Evolutionary conservation across 345 rosid genomes (phyloP).

Genomic region (Gossypium ekmanianum): DNA sequence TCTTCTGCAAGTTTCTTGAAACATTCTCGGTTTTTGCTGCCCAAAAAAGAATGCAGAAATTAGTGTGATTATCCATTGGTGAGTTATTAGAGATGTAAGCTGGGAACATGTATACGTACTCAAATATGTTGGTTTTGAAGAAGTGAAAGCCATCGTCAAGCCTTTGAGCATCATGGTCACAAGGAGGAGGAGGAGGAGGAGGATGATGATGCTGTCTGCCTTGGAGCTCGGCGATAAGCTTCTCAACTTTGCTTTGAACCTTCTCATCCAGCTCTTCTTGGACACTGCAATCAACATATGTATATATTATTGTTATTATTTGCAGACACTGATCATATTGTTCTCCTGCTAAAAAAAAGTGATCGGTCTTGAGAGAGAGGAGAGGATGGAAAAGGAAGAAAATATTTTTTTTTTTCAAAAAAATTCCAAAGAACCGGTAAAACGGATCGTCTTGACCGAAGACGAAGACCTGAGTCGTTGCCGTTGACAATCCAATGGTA

Average conservation of each 20-base stretch:
- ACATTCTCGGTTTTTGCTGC: constrained; percentile 59
- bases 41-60: not conserved
- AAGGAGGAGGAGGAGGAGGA: not conserved
- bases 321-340: no score
- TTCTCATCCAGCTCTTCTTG: not conserved
- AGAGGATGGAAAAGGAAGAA: not conserved
- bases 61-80: not conserved
- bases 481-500: no score
- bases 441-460: no score
- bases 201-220: not conserved
- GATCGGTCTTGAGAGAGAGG: not conserved
- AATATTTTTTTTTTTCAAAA: no score
- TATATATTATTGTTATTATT: no score
- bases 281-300: not conserved
- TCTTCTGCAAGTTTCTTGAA: constrained; percentile 65
- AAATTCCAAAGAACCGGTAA: no score
- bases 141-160: constrained; percentile 57
- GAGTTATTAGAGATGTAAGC: not conserved
- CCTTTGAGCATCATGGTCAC: constrained; percentile 38
- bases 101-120: constrained; percentile 28
- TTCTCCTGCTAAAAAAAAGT: no score
- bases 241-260: constrained; percentile 14
- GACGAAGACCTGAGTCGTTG: no score
- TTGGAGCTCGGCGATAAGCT: constrained; percentile 4
- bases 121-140: constrained; percentile 83